Evolutionary conservation across 2,329 filamentous ascomycete genomes (phyloP).

Genomic region (Phyllosticta capitalensis): DNA sequence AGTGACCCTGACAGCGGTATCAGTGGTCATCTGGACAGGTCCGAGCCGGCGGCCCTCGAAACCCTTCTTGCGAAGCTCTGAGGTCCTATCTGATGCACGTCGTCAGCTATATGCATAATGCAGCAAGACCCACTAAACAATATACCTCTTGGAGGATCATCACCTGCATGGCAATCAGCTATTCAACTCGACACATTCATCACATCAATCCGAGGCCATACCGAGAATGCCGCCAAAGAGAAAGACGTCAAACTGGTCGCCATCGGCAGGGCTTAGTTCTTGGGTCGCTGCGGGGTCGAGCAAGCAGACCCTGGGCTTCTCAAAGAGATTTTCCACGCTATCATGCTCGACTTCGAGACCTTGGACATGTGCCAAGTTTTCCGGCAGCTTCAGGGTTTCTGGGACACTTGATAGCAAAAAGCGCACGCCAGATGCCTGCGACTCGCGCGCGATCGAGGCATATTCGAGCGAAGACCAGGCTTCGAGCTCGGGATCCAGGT

Average conservation of each 20-base stretch:
- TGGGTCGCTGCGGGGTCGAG: constrained; percentile 75
- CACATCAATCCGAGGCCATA: constrained; percentile 32
- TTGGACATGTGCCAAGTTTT: constrained; percentile 48
- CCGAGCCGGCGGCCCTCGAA: constrained; percentile 81
- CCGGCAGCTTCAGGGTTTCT: constrained; percentile 49
- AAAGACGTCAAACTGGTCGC: constrained; percentile 75
- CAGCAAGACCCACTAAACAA: neutral
- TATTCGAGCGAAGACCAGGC: constrained; percentile 94
- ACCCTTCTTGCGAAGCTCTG: constrained; percentile 89
- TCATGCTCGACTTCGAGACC: constrained; percentile 63
- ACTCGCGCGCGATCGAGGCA: constrained; percentile 74
- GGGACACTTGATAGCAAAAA: constrained; percentile 82
- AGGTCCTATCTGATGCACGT: constrained; percentile 64
- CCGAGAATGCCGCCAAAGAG: constrained; percentile 93
- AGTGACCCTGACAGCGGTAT: constrained; percentile 91
- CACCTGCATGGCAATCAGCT: constrained; percentile 48
- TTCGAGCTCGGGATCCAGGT: constrained; percentile 89
- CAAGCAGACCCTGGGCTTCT: constrained; percentile 71
- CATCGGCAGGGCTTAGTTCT: constrained; percentile 78
- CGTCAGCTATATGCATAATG: constrained; percentile 15
- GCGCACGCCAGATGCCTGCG: constrained; percentile 51
- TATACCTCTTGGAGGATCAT: constrained; percentile 85
- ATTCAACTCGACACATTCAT: neutral
- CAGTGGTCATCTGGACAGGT: constrained; percentile 95
- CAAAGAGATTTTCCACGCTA: constrained; percentile 76